A percentile compares a stretch with the other conserved stretches of the same genome.
phyloP scores from a whole-genome alignment of 2,329 filamentous ascomycete genomes.

The Phialocephala sp. region DNA sequence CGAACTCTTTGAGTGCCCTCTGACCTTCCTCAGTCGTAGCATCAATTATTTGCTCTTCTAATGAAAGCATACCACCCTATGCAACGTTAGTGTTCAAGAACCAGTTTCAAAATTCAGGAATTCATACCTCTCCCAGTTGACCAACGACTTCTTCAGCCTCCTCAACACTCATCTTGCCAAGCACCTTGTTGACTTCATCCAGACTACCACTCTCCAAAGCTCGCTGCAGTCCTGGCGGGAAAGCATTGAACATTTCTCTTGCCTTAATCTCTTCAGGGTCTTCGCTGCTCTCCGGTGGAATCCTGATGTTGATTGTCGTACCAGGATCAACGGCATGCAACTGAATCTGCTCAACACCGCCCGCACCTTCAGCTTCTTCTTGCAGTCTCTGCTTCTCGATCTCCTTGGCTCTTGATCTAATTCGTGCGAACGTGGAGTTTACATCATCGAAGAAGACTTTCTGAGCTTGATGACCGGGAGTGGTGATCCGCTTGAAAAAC shows the following conservation, averaged over 20 bases:
- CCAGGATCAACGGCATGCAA: constrained; percentile 93
- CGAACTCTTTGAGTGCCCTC: constrained; percentile 77
- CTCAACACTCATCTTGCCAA: constrained; percentile 86
- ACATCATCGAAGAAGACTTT: constrained; percentile 94
- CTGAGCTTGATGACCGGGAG: constrained; percentile 84
- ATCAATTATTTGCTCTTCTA: constrained; percentile 94
- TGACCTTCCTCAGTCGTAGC: constrained; percentile 88
- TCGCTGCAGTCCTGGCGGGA: constrained; percentile 78
- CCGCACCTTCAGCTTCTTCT: constrained; percentile 58
- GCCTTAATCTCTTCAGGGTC: constrained; percentile 68
- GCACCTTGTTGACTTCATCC: constrained; percentile 85
- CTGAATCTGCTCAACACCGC: constrained; percentile 93
- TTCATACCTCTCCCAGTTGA: constrained; percentile 71
- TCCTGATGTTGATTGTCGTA: constrained; percentile 86
- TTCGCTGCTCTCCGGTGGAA: constrained; percentile 72
- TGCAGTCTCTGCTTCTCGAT: constrained; percentile 53
- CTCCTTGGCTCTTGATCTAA: constrained; percentile 69
- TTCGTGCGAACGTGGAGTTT: constrained; percentile 82
- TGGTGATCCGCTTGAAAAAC: constrained; percentile 97
- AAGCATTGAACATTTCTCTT: constrained; percentile 80
- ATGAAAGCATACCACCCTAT: constrained; percentile 81
- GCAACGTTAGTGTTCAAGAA: constrained; percentile 4
- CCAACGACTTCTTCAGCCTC: constrained; percentile 87
- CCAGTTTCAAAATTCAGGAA: neutral
- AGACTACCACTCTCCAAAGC: constrained; percentile 89